These are phyloP conservation scores for Crithidia thermophila DNA, from an alignment of 208 protist species.

Conservation along the genomic window DNA sequence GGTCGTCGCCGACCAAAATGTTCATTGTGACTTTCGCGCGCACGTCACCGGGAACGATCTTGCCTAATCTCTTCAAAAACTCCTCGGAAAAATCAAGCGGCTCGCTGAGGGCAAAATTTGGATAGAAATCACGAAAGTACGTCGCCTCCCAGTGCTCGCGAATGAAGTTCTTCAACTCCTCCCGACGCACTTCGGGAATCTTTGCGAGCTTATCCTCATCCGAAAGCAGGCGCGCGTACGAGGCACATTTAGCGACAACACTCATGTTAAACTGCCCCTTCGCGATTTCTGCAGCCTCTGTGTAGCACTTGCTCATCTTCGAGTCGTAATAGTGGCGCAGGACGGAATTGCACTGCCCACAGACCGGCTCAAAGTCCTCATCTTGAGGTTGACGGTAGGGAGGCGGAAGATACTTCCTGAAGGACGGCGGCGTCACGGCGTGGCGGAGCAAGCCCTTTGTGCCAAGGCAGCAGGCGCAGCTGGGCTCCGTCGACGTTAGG, in stretches of 20 bases:
- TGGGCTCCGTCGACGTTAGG: conserved; percentile 20
- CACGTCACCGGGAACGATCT: conserved; percentile 35
- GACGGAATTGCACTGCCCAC: conserved; percentile 38
- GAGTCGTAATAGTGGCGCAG: conserved; percentile 31
- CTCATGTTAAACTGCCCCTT: not conserved
- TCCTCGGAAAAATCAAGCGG: conserved; percentile 7
- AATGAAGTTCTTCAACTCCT: conserved; percentile 32
- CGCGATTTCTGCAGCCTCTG: conserved; percentile 13
- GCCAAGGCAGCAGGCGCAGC: conserved; percentile 43
- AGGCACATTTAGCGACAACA: conserved; percentile 24
- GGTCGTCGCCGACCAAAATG: conserved; percentile 23
- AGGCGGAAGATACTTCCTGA: conserved; percentile 37
- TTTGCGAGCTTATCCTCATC: conserved; percentile 16
- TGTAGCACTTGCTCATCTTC: conserved; percentile 35
- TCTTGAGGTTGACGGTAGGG: conserved; percentile 18
- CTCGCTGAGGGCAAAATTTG: conserved; percentile 2
- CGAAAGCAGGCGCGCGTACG: conserved; percentile 38
- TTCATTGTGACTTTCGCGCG: conserved; percentile 22
- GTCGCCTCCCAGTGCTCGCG: conserved; percentile 33
- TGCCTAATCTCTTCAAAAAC: conserved; percentile 25
- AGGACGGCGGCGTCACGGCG: conserved; percentile 48
- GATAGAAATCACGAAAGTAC: conserved; percentile 29
- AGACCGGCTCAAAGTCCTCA: conserved; percentile 44
- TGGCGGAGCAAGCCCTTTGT: conserved; percentile 35
- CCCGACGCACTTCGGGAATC: conserved; percentile 21